These are phyloP conservation scores for Prillingera fragicola DNA, from an alignment of 1,284 basidiomycete species.

Conservation along the genomic window DNA sequence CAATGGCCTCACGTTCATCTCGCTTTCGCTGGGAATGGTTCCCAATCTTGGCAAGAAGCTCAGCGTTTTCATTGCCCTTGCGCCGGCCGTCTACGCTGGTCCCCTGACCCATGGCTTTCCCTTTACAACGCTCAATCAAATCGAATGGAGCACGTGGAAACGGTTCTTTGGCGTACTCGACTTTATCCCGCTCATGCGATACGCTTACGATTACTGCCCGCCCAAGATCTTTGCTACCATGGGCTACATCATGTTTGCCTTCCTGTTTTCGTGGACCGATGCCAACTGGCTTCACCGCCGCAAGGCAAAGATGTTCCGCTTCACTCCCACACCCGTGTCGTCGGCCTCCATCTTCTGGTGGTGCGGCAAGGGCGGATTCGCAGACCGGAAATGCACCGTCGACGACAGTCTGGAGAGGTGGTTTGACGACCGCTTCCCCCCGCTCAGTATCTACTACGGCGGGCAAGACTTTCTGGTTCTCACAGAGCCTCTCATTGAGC, in stretches of 20 bases:
- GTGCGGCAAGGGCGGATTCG: constrained; percentile 59
- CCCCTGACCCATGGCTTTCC: constrained; percentile 58
- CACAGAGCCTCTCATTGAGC: constrained; percentile 52
- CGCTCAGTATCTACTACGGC: constrained; percentile 55
- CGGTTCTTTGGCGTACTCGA: constrained; percentile 58
- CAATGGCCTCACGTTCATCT: constrained; percentile 55
- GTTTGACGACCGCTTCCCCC: constrained; percentile 58
- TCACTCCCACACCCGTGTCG: constrained; percentile 58
- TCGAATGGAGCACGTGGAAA: constrained; percentile 57
- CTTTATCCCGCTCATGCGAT: constrained; percentile 60
- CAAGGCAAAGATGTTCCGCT: constrained; percentile 61
- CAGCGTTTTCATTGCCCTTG: constrained; percentile 57
- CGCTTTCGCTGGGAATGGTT: constrained; percentile 56
- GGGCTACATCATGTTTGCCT: constrained; percentile 57
- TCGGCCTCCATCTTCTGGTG: constrained; percentile 56
- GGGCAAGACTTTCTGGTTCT: constrained; percentile 54
- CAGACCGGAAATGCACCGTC: constrained; percentile 55
- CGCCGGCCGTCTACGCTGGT: constrained; percentile 59
- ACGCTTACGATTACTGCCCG: constrained; percentile 56
- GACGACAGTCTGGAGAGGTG: constrained; percentile 53
- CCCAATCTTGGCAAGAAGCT: constrained; percentile 56
- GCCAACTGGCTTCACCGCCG: constrained; percentile 56
- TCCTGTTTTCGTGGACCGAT: constrained; percentile 57
- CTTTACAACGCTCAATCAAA: constrained; percentile 52
- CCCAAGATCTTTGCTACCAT: constrained; percentile 48